Evolutionary conservation across 495 filamentous ascomycete genomes (phyloP).

Genomic region (Podospora comata): DNA sequence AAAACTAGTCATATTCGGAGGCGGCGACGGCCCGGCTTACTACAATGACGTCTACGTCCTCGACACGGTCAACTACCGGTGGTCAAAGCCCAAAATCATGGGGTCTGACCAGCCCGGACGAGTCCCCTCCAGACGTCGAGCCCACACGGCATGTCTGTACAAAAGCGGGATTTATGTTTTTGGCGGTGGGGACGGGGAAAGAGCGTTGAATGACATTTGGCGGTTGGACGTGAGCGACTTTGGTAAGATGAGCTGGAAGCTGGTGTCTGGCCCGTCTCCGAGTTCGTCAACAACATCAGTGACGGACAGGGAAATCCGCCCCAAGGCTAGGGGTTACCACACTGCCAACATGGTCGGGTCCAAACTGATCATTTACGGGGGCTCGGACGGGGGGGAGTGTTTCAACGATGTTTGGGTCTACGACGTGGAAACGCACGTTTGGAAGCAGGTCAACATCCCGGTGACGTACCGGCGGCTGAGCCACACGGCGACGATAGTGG

Average conservation of each 20-base stretch:
- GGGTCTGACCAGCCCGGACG: slow-evolving; percentile 36
- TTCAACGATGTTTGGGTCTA: slow-evolving; percentile 69
- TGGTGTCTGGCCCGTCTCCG: slow-evolving; percentile 46
- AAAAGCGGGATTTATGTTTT: slow-evolving; percentile 66
- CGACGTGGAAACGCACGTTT: slow-evolving; percentile 54
- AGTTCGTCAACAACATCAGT: slow-evolving; percentile 15
- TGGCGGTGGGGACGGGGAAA: slow-evolving; percentile 62
- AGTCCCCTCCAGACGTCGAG: slow-evolving; percentile 53
- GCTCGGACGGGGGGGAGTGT: slow-evolving; percentile 63
- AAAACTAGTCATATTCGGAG: slow-evolving; percentile 63
- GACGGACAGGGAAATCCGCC: slow-evolving; percentile 36
- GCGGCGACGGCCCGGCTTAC: slow-evolving; percentile 63
- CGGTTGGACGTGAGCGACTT: slow-evolving; percentile 60
- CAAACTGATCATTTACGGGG: slow-evolving; percentile 65
- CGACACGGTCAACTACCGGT: slow-evolving; percentile 61
- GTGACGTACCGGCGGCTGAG: slow-evolving; percentile 56
- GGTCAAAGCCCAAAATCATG: slow-evolving; percentile 53
- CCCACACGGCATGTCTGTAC: slow-evolving; percentile 64
- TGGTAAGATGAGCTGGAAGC: slow-evolving; percentile 60
- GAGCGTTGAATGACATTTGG: slow-evolving; percentile 66
- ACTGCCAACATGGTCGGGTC: slow-evolving; percentile 67
- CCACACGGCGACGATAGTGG: slow-evolving; percentile 63
- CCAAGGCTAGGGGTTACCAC: slow-evolving; percentile 63
- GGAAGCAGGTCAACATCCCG: slow-evolving; percentile 52
- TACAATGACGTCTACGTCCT: slow-evolving; percentile 68